Base-by-base conservation (phyloP, 768 basidiomycete species). In the Naganishia onofrii region DNA sequence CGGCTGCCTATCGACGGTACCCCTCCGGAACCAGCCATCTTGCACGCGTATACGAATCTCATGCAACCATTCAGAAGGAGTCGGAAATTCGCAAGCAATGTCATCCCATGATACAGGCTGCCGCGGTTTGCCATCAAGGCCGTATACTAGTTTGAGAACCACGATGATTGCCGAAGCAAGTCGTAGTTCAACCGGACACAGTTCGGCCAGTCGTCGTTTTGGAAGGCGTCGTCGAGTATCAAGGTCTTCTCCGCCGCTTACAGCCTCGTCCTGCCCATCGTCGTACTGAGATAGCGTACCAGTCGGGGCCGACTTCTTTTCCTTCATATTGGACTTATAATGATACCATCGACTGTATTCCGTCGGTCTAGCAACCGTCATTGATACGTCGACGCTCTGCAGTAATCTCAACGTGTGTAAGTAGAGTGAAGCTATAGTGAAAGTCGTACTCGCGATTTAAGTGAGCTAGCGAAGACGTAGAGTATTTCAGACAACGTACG, bases 131-230 rank as follows among this genome's bases (percentile, higher is more conserved):
- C 36, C 57, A 48, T 72, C 71, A 10, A 72, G 58, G n/a, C 71
- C 71, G 31, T 72, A 69, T 7, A 48, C 46, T 19, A 72, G 38
- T 44, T 72, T 72, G 52, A 72, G 68, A 1, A 54, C 51, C 26
- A 72, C 38, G 29, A 72, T 55, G 13, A 72, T 48, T 13, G 71
- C 67, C 2, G 31, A 56, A 13, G 58, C 31, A 21, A 72, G 38
- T 7, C 67, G 31, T 15, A 69, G 36, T 36, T 72, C 71, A 23
- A 65, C 34, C 7, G 54, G 57, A 21, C 51, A 53, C 9, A 51
- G 26, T 46, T 53, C 38, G 9, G 46, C 69, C n/a, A 52, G n/a
- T 9, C 60, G 28, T 26, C 69, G 69, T 38, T 44, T 55, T 19
- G 69, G 69, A 48, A 66, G 36, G n/a, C 36, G n/a, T n/a, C 34